These are phyloP conservation scores for Leptosphaerulina australis DNA, from an alignment of 2,329 filamentous ascomycete genomes.

Conservation along the genomic window DNA sequence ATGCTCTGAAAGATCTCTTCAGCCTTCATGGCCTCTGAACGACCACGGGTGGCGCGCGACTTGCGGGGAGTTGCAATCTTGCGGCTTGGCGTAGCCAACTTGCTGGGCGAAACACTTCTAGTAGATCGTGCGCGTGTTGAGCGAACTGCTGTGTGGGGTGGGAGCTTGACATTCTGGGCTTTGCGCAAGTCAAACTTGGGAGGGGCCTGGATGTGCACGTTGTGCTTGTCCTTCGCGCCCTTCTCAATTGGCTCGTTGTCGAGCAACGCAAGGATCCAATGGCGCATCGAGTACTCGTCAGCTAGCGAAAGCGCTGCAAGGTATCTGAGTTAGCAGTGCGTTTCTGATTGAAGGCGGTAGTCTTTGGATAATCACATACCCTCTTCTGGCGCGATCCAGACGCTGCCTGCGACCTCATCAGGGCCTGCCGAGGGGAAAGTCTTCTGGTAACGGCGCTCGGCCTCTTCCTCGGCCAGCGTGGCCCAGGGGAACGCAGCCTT, in stretches of 20 bases:
- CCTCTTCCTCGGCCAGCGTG: constrained; percentile 71
- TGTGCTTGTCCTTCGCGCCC: constrained; percentile 70
- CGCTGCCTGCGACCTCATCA: constrained; percentile 94
- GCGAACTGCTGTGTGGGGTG: constrained; percentile 41
- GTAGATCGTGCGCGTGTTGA: constrained; percentile 59
- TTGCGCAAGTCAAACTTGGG: constrained; percentile 73
- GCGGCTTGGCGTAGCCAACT: constrained; percentile 52
- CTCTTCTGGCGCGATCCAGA: constrained; percentile 86
- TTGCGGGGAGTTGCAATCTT: constrained; percentile 62
- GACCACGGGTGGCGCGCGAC: constrained; percentile 54
- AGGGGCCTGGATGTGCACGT: constrained; percentile 74
- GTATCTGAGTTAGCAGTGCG: constrained; percentile 27
- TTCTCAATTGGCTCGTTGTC: constrained; percentile 81
- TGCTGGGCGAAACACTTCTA: constrained; percentile 65
- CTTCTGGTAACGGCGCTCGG: constrained; percentile 84
- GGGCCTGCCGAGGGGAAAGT: constrained; percentile 77
- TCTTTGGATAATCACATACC: constrained; percentile 53
- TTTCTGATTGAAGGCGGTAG: not conserved
- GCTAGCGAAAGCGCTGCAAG: constrained; percentile 78
- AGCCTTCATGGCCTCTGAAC: constrained; percentile 36
- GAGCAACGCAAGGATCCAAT: constrained; percentile 91
- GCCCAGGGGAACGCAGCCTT: constrained; percentile 87
- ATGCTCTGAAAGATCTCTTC: constrained; percentile 49
- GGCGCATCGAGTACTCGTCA: constrained; percentile 81
- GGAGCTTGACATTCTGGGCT: constrained; percentile 38